Conservation (phyloP, 1,284 basidiomycete genomes). For the Heterobasidion annosum region DNA sequence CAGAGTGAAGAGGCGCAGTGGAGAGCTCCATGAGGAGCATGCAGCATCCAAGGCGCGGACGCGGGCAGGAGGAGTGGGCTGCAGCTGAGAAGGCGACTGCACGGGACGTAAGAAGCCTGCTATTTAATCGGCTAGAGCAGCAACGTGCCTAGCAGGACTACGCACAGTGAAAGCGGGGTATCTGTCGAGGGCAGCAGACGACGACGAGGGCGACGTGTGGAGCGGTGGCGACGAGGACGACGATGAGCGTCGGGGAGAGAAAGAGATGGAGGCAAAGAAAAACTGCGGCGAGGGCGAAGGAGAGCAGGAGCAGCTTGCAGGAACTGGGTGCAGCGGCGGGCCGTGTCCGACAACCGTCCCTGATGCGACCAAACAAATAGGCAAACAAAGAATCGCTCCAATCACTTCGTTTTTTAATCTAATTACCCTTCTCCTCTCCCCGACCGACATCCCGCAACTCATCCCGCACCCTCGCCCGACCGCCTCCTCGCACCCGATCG, state of each 20-base stretch:
- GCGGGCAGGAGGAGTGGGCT: neutral
- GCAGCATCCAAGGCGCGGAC: neutral
- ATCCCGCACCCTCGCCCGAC: too few relatives aligned
- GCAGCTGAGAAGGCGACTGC: neutral
- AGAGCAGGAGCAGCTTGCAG: neutral
- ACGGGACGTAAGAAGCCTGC: neutral
- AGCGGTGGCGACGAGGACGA: neutral
- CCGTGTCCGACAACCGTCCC: neutral
- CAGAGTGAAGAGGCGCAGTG: slow-evolving; percentile 1
- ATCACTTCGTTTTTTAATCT: neutral
- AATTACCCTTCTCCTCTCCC: neutral
- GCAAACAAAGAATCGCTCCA: neutral
- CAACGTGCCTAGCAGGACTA: neutral
- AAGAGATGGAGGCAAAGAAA: neutral
- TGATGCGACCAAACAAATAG: neutral
- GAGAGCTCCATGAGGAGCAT: slow-evolving; percentile 10
- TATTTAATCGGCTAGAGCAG: neutral
- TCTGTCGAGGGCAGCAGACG: neutral
- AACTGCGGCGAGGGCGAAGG: neutral
- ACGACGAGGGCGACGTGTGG: neutral
- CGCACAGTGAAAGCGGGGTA: neutral
- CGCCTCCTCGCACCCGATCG: neutral
- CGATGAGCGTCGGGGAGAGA: neutral
- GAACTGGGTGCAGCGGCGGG: too few relatives aligned
- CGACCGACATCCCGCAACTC: neutral